A percentile compares a stretch with the other conserved stretches of the same genome.
These are phyloP conservation scores for Sodiomyces alkalinus DNA, from an alignment of 2,329 filamentous ascomycete species.

Conservation along the genomic window DNA sequence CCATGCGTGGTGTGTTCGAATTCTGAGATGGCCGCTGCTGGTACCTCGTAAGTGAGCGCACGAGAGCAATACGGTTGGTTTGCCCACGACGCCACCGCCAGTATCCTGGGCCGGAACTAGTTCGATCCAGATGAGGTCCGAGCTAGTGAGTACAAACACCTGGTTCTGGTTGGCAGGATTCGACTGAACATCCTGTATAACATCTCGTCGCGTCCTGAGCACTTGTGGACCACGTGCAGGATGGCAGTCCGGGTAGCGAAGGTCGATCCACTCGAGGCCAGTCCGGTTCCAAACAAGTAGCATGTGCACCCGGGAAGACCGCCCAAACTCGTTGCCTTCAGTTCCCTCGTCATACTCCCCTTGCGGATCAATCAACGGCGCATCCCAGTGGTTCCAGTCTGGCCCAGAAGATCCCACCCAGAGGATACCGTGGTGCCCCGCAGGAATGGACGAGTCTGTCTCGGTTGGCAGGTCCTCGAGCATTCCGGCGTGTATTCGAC, in stretches of 20 bases:
- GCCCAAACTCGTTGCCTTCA: too few relatives aligned
- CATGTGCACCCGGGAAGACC: slow-evolving; percentile 5
- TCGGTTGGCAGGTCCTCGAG: slow-evolving; percentile 13
- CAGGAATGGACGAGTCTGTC: neutral
- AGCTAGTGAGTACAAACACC: slow-evolving; percentile 44
- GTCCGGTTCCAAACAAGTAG: slow-evolving; percentile 22
- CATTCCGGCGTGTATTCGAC: slow-evolving; percentile 26
- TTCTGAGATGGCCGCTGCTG: slow-evolving; percentile 21
- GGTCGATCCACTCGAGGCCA: slow-evolving; percentile 19
- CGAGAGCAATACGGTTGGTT: slow-evolving; percentile 22
- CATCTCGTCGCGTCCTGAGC: slow-evolving; percentile 12
- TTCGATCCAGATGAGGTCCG: slow-evolving; percentile 32
- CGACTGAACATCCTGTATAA: slow-evolving; percentile 39
- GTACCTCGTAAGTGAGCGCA: slow-evolving; percentile 27
- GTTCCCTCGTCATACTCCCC: too few relatives aligned
- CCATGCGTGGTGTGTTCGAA: slow-evolving; percentile 18
- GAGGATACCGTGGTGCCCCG: slow-evolving; percentile 25
- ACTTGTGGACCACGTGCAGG: too few relatives aligned
- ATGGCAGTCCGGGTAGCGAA: slow-evolving; percentile 18
- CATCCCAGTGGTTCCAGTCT: slow-evolving; percentile 11
- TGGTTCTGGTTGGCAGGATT: slow-evolving; percentile 30
- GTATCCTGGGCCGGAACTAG: slow-evolving; percentile 12
- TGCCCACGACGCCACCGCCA: too few relatives aligned
- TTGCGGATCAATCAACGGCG: slow-evolving; percentile 3
- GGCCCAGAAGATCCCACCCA: slow-evolving; percentile 19